Conservation (phyloP, 805 yeast species). For the Lachancea waltii region DNA sequence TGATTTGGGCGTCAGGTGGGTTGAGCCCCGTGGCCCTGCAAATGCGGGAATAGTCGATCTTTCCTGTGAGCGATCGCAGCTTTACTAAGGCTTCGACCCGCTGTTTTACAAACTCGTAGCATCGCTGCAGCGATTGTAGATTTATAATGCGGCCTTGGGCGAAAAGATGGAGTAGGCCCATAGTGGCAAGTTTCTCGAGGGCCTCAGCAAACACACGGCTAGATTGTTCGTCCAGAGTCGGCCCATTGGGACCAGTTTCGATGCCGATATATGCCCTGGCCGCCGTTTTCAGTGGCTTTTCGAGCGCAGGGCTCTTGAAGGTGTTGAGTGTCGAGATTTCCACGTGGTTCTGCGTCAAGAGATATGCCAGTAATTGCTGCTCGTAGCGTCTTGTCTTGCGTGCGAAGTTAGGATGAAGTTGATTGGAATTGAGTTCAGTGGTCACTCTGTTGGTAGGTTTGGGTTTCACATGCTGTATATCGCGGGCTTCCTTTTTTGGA, state of each 20-base stretch:
- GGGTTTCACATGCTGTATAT: too few relatives aligned
- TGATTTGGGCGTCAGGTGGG: background rate
- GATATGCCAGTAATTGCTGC: conserved; percentile 1
- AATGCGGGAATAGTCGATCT: conserved; percentile 1
- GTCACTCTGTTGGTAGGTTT: too few relatives aligned
- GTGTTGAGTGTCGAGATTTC: conserved; percentile 7
- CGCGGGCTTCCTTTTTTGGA: too few relatives aligned
- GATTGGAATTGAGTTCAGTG: too few relatives aligned
- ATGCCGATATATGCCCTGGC: too few relatives aligned
- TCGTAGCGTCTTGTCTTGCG: conserved; percentile 1
- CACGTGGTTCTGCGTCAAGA: background rate
- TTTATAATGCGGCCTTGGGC: conserved; percentile 5
- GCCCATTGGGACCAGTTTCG: too few relatives aligned
- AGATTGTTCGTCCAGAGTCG: conserved; percentile 3
- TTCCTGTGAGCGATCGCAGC: conserved; percentile 5
- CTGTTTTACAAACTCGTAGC: conserved; percentile 1
- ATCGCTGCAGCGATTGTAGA: background rate
- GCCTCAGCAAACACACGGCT: conserved; percentile 2
- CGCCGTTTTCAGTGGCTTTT: too few relatives aligned
- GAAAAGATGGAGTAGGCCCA: conserved; percentile 3
- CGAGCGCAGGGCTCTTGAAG: conserved; percentile 1
- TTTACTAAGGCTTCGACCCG: conserved; percentile 3
- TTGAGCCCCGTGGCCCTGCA: background rate
- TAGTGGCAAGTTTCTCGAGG: background rate
- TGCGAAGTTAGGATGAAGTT: too few relatives aligned